Conservation (phyloP, 495 filamentous ascomycete species). For the Neurospora tetrasperma region DNA sequence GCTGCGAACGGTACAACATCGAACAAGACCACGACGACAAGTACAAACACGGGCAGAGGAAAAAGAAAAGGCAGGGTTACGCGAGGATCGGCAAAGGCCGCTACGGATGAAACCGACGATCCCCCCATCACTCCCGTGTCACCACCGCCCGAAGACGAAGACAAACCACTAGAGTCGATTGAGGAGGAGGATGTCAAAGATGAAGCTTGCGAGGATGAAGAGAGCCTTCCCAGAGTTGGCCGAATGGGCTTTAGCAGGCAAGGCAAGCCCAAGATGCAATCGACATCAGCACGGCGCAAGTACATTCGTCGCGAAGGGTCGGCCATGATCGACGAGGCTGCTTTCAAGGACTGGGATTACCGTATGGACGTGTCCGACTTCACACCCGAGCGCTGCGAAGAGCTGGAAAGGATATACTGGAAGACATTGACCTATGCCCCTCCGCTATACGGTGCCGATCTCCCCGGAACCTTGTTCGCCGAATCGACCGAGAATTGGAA, state of each 20-base stretch:
- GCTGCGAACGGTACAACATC: constrained; percentile 12
- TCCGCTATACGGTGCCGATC: constrained; percentile 93
- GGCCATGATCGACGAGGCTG: constrained; percentile 69
- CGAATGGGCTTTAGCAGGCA: constrained; percentile 32
- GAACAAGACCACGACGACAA: constrained; percentile 2
- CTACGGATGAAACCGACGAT: constrained; percentile 22
- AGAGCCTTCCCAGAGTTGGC: constrained; percentile 23
- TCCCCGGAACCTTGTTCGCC: constrained; percentile 92
- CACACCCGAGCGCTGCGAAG: constrained; percentile 81
- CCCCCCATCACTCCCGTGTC: constrained; percentile 45
- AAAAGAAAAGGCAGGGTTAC: constrained; percentile 16
- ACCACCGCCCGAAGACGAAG: constrained; percentile 31
- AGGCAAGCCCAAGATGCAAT: constrained; percentile 40
- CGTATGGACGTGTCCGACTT: constrained; percentile 75
- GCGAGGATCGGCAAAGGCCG: constrained; percentile 14
- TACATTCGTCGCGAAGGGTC: constrained; percentile 66
- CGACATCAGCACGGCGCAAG: constrained; percentile 58
- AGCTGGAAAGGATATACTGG: constrained; percentile 91
- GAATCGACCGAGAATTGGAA: constrained; percentile 83
- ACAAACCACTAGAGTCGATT: constrained; percentile 32
- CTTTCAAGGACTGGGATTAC: constrained; percentile 85
- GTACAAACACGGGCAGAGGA: constrained; percentile 25
- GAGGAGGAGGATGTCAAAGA: constrained; percentile 36
- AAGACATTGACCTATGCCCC: constrained; percentile 89
- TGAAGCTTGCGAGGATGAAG: constrained; percentile 35